Conservation (phyloP, 2,329 filamentous ascomycete species). For the Aureobasidium subglaciale region DNA sequence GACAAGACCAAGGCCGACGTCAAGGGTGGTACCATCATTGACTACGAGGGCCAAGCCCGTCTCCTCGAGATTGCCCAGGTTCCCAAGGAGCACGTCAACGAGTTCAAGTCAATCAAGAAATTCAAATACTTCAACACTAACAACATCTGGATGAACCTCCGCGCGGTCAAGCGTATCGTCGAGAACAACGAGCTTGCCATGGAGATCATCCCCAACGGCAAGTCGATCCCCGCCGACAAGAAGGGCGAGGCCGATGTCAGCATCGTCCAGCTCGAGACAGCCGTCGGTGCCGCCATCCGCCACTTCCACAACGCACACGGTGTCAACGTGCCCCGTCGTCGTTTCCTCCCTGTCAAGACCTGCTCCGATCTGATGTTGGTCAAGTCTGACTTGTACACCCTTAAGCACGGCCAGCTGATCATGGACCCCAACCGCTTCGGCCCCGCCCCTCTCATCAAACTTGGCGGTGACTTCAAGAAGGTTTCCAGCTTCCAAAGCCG, state of each 20-base stretch:
- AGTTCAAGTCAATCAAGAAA: conserved; percentile 99
- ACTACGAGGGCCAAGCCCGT: conserved; percentile 94
- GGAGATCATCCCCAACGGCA: conserved; percentile 99
- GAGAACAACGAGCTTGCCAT: conserved; percentile 98
- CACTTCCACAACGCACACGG: conserved; percentile 98
- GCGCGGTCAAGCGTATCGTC: conserved; percentile 95
- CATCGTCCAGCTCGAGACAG: conserved; percentile 97
- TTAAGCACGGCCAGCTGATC: conserved; percentile 96
- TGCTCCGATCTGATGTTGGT: conserved; percentile 99
- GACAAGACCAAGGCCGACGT: conserved; percentile 99
- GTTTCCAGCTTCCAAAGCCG: conserved; percentile 92
- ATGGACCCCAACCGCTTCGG: conserved; percentile 97
- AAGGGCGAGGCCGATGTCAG: conserved; percentile 98
- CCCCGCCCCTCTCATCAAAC: conserved; percentile 95
- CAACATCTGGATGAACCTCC: conserved; percentile 99
- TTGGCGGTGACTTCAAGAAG: conserved; percentile 99
- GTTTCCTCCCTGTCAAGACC: conserved; percentile 99
- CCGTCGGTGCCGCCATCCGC: conserved; percentile 94
- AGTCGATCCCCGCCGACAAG: conserved; percentile 97
- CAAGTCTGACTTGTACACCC: conserved; percentile 97
- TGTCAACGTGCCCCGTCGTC: conserved; percentile 94
- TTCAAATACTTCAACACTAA: conserved; percentile 99
- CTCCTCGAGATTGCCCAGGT: conserved; percentile 98
- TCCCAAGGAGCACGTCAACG: conserved; percentile 98
- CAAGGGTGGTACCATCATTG: conserved; percentile 99